Conservation (phyloP, 805 yeast genomes). For the Huiozyma naganishii region DNA sequence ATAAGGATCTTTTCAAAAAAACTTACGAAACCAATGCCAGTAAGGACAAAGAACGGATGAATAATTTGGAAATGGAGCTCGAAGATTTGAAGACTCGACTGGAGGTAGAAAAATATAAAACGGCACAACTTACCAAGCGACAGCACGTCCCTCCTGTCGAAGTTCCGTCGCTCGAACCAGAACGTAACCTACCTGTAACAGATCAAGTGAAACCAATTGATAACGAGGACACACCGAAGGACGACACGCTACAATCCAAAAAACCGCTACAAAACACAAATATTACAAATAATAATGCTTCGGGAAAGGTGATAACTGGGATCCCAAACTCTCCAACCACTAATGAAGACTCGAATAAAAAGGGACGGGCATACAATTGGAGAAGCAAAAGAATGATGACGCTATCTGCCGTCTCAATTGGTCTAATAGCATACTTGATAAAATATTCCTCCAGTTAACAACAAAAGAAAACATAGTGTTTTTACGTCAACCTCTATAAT, state of each 20-base stretch:
- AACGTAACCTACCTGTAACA: no score
- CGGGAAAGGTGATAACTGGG: no score
- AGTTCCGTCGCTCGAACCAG: no score
- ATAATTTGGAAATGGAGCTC: slow-evolving; percentile 17
- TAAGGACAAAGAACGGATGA: slow-evolving; percentile 10
- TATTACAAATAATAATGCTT: background rate
- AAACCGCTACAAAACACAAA: background rate
- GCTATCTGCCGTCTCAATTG: slow-evolving; percentile 6
- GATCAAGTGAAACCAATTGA: no score
- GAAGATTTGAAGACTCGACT: slow-evolving; percentile 25
- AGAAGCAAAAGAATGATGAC: background rate
- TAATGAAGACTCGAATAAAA: background rate
- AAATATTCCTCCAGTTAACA: background rate
- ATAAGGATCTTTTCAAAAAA: background rate
- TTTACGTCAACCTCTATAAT: no score
- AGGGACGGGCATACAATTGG: background rate
- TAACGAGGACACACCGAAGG: no score
- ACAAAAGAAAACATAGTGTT: no score
- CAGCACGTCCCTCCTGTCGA: no score
- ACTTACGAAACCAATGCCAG: slow-evolving; percentile 5
- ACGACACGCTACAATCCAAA: no score
- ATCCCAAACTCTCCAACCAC: background rate
- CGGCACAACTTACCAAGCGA: slow-evolving; percentile 9
- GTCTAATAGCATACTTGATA: slow-evolving; percentile 4
- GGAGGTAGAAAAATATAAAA: slow-evolving; percentile 27